Evolutionary conservation across 2,329 filamentous ascomycete genomes (phyloP), one percentile per base, ranked within the genome.

Genomic region (Trichoderma sp.): DNA sequence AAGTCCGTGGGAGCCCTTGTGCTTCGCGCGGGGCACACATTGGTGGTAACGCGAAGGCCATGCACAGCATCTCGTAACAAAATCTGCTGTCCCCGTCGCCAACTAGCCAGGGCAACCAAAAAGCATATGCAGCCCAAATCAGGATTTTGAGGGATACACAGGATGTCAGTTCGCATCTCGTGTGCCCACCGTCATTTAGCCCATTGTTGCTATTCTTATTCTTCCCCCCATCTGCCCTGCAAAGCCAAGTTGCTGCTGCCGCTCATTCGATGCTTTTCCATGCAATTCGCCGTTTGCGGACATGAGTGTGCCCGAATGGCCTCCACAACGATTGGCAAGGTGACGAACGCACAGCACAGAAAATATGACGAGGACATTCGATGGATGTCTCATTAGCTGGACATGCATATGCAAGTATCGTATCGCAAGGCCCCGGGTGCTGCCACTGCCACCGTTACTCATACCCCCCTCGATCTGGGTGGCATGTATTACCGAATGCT

Each of bases 21-120:
- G 43, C 43, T 47, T 21, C 66, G 66, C 66, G 66, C 39, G 66
- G 66, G 68, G 58, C 39, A 21, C 57, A 39, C 68, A 60, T 43
- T 61, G 66, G 24, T 28, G 30, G 34, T 63, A 30, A 69, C 56
- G 68, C 60, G 60, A 39, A 39, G 34, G 68, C 43, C 68, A 70
- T 70, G 68, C 68, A 71, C 58, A 30, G 60, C 58, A 64, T 71
- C 60, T 64, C 43, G 30, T 63, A 36, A 39, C 64, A 57, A 57
- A 57, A 43, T 63, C 61, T 63, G 36, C 58, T 47, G 56, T 39
- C 26, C 68, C 32, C 68, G 18, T 70, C 57, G 43, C 43, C 39
- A 64, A 14, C 24, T 64, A 30, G 60, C 51, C 68, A 64, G 61
- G 47, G 43, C 58, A 57, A 32, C 30, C 57, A 56, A 34, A 36